Percentiles rank a stretch among this genome's conserved stretches.
Evolutionary conservation across 83 land plant species (phyloP).

Genomic region (Larix sibirica): DNA sequence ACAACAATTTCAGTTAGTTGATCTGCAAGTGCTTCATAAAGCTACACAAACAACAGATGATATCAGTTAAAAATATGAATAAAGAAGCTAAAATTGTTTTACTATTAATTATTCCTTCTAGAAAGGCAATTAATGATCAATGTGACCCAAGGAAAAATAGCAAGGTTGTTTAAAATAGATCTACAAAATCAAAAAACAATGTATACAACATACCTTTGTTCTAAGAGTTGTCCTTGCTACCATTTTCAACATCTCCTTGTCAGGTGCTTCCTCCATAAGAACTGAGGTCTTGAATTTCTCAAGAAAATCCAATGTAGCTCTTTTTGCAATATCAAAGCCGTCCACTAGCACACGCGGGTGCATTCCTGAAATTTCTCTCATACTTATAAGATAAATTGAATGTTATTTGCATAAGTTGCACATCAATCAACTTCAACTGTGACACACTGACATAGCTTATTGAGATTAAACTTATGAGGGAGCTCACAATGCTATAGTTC

Average conservation of each 20-base stretch:
- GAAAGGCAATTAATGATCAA: background rate
- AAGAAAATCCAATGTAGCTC: constrained; percentile 92
- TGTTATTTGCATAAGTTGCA: background rate
- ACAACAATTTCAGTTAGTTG: constrained; percentile 96
- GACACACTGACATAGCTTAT: background rate
- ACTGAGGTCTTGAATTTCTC: constrained; percentile 96
- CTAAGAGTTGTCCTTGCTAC: constrained; percentile 97
- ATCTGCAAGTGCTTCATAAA: constrained; percentile 94
- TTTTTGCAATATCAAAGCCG: constrained; percentile 99
- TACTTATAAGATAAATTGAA: background rate
- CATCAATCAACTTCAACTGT: background rate
- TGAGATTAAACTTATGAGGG: too few relatives aligned
- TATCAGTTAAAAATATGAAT: constrained; percentile 1
- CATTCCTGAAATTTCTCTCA: constrained; percentile 63
- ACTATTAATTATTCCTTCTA: background rate
- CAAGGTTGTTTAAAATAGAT: background rate
- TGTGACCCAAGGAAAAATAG: background rate
- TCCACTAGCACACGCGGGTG: constrained; percentile 97
- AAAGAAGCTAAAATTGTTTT: background rate
- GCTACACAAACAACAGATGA: constrained; percentile 34
- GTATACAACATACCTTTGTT: constrained; percentile 69
- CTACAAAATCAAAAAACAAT: background rate
- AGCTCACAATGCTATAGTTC: too few relatives aligned
- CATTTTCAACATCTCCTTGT: constrained; percentile 96
- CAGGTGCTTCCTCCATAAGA: constrained; percentile 81